Evolutionary conservation across 345 rosid genomes (phyloP).

Genomic region (Ceriops decandra): DNA sequence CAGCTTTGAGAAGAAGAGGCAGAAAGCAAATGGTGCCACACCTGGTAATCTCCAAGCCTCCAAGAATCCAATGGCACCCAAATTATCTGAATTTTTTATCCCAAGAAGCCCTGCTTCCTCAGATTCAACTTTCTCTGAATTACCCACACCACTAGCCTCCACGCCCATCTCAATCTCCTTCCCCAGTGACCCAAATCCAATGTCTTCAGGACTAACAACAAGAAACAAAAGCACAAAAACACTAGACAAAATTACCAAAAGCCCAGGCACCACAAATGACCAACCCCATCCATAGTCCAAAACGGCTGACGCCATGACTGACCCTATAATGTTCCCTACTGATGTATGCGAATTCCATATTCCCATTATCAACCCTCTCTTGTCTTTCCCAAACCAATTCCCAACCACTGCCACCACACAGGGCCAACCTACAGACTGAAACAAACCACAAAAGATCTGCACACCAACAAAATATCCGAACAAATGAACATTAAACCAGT

Average conservation of each 20-base stretch:
- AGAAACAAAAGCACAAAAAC: conserved; percentile 59
- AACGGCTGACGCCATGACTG: conserved; percentile 66
- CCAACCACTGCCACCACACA: conserved; percentile 91
- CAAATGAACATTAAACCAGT: conserved; percentile 66
- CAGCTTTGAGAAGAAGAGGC: conserved; percentile 87
- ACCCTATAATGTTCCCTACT: conserved; percentile 77
- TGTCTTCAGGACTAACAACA: conserved; percentile 63
- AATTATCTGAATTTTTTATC: conserved; percentile 23
- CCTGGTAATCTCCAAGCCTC: conserved; percentile 95
- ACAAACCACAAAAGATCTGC: conserved; percentile 74
- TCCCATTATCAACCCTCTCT: conserved; percentile 94
- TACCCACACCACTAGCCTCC: conserved; percentile 28
- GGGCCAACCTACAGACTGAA: conserved; percentile 99
- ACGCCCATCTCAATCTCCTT: conserved; percentile 57
- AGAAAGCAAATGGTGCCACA: conserved; percentile 76
- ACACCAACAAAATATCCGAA: conserved; percentile 53
- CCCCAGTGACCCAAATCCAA: conserved; percentile 50
- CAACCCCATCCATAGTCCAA: conserved; percentile 97
- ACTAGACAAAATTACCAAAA: conserved; percentile 57
- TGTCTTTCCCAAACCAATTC: conserved; percentile 86
- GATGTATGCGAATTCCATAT: conserved; percentile 88
- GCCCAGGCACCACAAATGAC: conserved; percentile 81
- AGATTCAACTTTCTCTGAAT: conserved; percentile 42
- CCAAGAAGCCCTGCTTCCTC: conserved; percentile 54
- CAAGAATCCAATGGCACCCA: conserved; percentile 65